phyloP scores from a whole-genome alignment of 1,139 yeast genomes.

The Pichia sp. region DNA sequence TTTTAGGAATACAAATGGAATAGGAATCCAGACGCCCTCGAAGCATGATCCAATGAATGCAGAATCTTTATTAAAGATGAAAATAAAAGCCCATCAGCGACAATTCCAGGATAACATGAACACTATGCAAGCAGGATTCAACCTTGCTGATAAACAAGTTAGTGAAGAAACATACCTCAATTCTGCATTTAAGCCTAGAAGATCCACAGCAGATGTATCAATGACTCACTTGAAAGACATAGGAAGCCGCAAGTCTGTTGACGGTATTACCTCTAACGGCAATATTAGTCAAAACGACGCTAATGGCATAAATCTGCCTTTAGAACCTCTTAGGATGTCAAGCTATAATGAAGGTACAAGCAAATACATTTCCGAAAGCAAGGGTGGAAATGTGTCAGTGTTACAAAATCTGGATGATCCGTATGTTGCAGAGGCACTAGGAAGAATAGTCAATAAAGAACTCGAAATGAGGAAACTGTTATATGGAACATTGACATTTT shows the following conservation, averaged over 20 bases:
- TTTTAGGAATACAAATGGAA: neutral
- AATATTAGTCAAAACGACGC: neutral
- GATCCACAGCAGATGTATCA: slow-evolving; percentile 6
- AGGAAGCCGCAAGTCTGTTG: neutral
- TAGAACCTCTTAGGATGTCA: neutral
- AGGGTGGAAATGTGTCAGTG: neutral
- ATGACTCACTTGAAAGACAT: slow-evolving; percentile 12
- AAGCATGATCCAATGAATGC: slow-evolving; percentile 1
- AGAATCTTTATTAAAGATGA: slow-evolving; percentile 16
- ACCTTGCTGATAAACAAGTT: neutral
- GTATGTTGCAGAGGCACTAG: slow-evolving; percentile 29
- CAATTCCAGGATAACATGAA: slow-evolving; percentile 8
- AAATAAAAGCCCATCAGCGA: slow-evolving; percentile 20
- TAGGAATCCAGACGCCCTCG: slow-evolving; percentile 11
- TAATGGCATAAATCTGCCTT: neutral
- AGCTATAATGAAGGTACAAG: neutral
- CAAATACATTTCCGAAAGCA: neutral
- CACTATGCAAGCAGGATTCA: neutral
- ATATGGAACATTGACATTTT: slow-evolving; percentile 18
- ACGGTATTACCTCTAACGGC: neutral
- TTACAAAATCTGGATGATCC: slow-evolving; percentile 25
- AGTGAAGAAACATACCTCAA: slow-evolving; percentile 20
- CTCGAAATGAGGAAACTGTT: slow-evolving; percentile 27
- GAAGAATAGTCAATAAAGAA: slow-evolving; percentile 29
- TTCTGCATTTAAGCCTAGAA: slow-evolving; percentile 25